These are phyloP conservation scores for Mortierella sp. DNA, from an alignment of 371 early-diverging fungal species.

Conservation along the genomic window DNA sequence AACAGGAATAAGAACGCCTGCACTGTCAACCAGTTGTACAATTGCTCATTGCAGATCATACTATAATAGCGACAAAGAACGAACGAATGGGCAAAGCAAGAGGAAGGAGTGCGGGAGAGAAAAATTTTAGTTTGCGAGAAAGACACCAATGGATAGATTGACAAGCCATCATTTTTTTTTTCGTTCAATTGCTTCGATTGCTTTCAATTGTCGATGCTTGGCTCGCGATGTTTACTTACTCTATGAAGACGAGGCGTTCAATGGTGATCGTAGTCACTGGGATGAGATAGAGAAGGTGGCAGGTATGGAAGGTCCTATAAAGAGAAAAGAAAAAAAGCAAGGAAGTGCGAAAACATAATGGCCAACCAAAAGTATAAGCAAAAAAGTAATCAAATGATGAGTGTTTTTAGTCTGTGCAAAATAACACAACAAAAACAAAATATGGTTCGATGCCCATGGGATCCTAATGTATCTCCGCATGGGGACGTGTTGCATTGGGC, in stretches of 20 bases:
- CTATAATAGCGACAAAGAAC: conserved; percentile 7
- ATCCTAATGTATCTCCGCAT: not conserved
- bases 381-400: conserved; percentile 22
- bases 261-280: conserved; percentile 48
- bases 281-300: conserved; percentile 44
- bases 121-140: not conserved
- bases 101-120: not conserved
- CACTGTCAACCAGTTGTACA: conserved; percentile 55
- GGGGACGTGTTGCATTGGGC: not conserved
- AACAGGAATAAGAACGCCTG: conserved; percentile 39
- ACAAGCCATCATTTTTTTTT: not conserved
- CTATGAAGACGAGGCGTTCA: conserved; percentile 29
- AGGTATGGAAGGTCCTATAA: conserved; percentile 36
- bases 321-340: no score
- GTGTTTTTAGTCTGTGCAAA: not conserved
- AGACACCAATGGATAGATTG: not conserved
- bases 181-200: not conserved
- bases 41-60: conserved; percentile 48
- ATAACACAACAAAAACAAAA: not conserved
- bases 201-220: no score
- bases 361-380: not conserved
- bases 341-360: not conserved
- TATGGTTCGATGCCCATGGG: not conserved
- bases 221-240: no score
- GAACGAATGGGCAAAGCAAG: not conserved